Evolutionary conservation across 2,329 filamentous ascomycete genomes (phyloP), one percentile per base, ranked within the genome.

Genomic region (Hypoxylon sp.): DNA sequence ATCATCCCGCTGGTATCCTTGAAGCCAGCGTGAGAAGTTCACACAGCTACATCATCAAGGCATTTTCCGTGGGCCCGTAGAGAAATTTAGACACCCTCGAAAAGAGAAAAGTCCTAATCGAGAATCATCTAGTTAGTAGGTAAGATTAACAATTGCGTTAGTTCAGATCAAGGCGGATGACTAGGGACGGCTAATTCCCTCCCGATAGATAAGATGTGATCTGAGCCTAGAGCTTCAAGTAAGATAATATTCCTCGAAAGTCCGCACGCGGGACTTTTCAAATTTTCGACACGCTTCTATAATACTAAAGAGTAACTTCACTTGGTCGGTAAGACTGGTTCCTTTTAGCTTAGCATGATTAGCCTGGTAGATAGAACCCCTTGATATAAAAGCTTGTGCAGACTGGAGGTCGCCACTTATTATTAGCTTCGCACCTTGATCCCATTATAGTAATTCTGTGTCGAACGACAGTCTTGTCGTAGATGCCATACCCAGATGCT

Each of bases 351-450:
- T n/a, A 21, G 2, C 17, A 17, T 19, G 42, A 17, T 46, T 13
- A 10, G 32, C 8, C 10, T 35, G 13, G 11, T 46, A 46, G 17
- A 21, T 2, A 46, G n/a, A 8, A 8, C 6, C n/a, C 10, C n/a
- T 3, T 46, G 21, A 21, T 46, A 21, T 4, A 21, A 8, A 31
- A 50, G 21, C 24, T 10, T 39, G 15, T 24, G 0, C 35, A 8
- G 35, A 15, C 15, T 13, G 3, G n/a, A 35, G 52, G 44, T 44
- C 52, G 17, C 24, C 19, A 35, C 27, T 19, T 50, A 48, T 29
- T 21, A 17, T 24, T 63, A 63, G 61, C 47, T 29, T 63, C 61
- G 46, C 46, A 47, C 47, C 35, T 21, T 15, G 29, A 46, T 46
- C 35, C 46, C 6, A 27, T 29, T 63, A 35, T 37, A 42, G 42